Percentiles rank a stretch among this genome's conserved stretches.
Evolutionary conservation across 441 rosid species (phyloP).

Genomic region (Croton laevigatus): DNA sequence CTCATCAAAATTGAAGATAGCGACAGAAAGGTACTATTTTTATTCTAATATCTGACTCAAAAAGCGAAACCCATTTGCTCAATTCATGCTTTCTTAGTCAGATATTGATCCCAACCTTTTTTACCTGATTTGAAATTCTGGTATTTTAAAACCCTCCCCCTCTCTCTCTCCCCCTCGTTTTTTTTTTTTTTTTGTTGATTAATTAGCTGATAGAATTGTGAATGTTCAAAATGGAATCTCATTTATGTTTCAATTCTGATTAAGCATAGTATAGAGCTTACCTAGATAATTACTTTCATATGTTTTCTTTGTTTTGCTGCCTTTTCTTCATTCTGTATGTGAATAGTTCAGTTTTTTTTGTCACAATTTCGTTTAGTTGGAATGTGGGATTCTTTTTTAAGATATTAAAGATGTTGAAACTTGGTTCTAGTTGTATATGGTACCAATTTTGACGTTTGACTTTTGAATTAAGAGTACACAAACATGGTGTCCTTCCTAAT

Average conservation of each 20-base stretch:
- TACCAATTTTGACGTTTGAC: background rate
- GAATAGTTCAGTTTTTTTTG: background rate
- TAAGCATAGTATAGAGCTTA: background rate
- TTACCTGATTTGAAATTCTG: background rate
- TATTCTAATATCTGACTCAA: slow-evolving; percentile 4
- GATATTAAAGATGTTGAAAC: background rate
- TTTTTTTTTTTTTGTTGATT: too few species aligned
- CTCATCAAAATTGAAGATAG: slow-evolving; percentile 36
- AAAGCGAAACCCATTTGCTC: background rate
- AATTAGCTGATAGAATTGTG: background rate
- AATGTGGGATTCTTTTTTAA: background rate
- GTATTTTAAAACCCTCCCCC: too few species aligned
- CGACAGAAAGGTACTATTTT: slow-evolving; percentile 37
- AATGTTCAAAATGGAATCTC: background rate
- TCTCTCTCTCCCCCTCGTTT: too few species aligned
- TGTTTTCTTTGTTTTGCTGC: too few species aligned
- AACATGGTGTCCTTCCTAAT: background rate
- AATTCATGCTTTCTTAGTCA: too few species aligned
- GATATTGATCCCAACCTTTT: background rate
- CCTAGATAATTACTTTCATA: too few species aligned
- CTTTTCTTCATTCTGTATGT: too few species aligned
- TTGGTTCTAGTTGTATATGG: slow-evolving; percentile 1
- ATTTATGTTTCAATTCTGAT: background rate
- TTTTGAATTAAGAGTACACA: background rate
- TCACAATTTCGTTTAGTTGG: background rate